Percentiles rank a stretch among this genome's conserved stretches.
These are phyloP conservation scores for Podosphaera xanthii DNA, from an alignment of 2,329 filamentous ascomycete species.

Conservation along the genomic window DNA sequence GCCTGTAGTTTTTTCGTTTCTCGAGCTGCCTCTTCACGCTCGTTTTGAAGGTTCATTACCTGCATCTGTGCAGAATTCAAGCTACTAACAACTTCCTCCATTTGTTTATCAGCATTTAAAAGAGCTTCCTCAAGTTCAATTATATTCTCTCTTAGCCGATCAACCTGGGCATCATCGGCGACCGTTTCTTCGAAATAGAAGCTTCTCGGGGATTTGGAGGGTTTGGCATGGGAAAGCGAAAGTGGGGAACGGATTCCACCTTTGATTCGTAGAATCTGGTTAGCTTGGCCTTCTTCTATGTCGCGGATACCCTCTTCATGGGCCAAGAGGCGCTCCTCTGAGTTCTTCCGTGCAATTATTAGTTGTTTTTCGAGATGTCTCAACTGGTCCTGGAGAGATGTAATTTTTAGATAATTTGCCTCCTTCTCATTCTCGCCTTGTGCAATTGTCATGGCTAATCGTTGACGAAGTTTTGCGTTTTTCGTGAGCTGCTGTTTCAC, in stretches of 20 bases:
- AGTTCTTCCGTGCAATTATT: constrained; percentile 58
- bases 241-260: constrained; percentile 26
- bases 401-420: constrained; percentile 59
- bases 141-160: constrained; percentile 55
- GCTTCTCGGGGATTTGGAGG: constrained; percentile 31
- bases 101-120: constrained; percentile 51
- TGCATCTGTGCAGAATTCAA: constrained; percentile 73
- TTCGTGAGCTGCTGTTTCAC: constrained; percentile 60
- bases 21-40: constrained; percentile 50
- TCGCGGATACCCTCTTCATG: constrained; percentile 69
- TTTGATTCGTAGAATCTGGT: constrained; percentile 54
- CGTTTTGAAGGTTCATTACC: constrained; percentile 54
- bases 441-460: constrained; percentile 56
- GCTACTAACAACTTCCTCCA: constrained; percentile 60
- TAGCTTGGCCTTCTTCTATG: constrained; percentile 54
- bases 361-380: constrained; percentile 68
- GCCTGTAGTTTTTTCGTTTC: constrained; percentile 48
- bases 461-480: constrained; percentile 52
- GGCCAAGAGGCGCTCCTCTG: constrained; percentile 59
- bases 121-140: constrained; percentile 68
- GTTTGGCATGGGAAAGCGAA: constrained; percentile 35
- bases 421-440: constrained; percentile 71
- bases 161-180: constrained; percentile 45
- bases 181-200: constrained; percentile 3
- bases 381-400: constrained; percentile 58